phyloP scores from a whole-genome alignment of 1,284 basidiomycete genomes.

The Rhodotorula sp. region DNA sequence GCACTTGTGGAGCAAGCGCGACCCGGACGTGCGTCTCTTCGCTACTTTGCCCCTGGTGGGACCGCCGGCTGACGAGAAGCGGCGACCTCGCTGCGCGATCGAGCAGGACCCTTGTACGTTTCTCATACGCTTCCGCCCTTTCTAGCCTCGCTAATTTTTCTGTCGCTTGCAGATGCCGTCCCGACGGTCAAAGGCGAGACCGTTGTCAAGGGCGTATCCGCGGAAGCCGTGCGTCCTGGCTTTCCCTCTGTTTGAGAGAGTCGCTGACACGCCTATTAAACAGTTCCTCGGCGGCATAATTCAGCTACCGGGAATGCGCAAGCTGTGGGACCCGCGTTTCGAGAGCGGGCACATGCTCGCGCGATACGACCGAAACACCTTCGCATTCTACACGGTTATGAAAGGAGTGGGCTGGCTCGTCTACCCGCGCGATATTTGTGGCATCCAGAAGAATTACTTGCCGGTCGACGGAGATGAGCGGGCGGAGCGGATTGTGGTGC shows the following conservation, averaged over 20 bases:
- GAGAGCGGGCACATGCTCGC: conserved; percentile 27
- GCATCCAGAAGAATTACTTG: conserved; percentile 28
- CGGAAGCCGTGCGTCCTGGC: conserved; percentile 16
- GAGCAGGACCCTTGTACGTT: conserved; percentile 12
- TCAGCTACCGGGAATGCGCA: conserved; percentile 31
- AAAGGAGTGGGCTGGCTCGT: conserved; percentile 35
- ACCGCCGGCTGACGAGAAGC: too few relatives aligned
- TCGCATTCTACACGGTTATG: conserved; percentile 31
- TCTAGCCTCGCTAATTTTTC: too few relatives aligned
- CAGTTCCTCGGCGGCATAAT: conserved; percentile 34
- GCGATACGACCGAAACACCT: conserved; percentile 15
- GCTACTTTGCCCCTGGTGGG: too few relatives aligned
- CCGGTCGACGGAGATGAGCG: conserved; percentile 1
- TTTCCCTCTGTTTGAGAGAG: background rate
- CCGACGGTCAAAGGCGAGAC: conserved; percentile 38
- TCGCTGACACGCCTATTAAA: too few relatives aligned
- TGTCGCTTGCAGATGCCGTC: conserved; percentile 22
- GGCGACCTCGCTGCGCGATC: background rate
- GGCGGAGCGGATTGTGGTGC: conserved; percentile 26
- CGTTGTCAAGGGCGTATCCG: conserved; percentile 10
- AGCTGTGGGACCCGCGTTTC: conserved; percentile 35
- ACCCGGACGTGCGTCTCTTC: conserved; percentile 20
- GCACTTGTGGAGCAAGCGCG: conserved; percentile 24
- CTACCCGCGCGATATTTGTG: conserved; percentile 36
- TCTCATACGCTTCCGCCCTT: background rate